Percentiles rank a stretch among this genome's conserved stretches.
These are phyloP conservation scores for Phytophthora lateralis DNA, from an alignment of 352 stramenopile genomes.

Conservation along the genomic window DNA sequence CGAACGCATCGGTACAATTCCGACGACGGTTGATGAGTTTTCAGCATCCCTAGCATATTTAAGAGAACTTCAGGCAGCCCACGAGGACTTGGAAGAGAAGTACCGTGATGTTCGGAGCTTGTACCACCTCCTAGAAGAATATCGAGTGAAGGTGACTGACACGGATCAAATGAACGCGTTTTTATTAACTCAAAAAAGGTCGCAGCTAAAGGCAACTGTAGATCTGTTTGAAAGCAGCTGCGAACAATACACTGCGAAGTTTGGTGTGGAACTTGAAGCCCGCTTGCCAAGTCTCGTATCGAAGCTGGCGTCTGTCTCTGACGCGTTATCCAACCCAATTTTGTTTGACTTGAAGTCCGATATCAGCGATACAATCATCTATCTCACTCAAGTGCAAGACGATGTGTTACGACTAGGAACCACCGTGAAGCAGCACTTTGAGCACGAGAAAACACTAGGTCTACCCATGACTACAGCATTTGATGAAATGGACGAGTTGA, in stretches of 20 bases:
- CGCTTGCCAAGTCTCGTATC: slow-evolving; percentile 49
- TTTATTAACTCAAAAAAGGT: slow-evolving; percentile 72
- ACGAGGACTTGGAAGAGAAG: slow-evolving; percentile 58
- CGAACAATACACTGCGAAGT: slow-evolving; percentile 79
- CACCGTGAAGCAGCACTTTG: slow-evolving; percentile 45
- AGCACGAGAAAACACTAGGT: slow-evolving; percentile 61
- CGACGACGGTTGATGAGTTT: slow-evolving; percentile 74
- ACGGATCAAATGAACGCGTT: slow-evolving; percentile 78
- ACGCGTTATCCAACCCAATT: slow-evolving; percentile 37
- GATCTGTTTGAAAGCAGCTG: slow-evolving; percentile 74
- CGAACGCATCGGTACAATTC: slow-evolving; percentile 75
- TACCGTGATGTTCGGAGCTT: slow-evolving; percentile 61
- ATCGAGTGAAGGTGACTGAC: slow-evolving; percentile 66
- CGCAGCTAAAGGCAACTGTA: slow-evolving; percentile 77
- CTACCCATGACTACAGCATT: slow-evolving; percentile 73
- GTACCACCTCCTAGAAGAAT: slow-evolving; percentile 75
- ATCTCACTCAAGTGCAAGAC: slow-evolving; percentile 44
- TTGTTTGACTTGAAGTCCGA: slow-evolving; percentile 61
- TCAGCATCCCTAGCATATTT: slow-evolving; percentile 63
- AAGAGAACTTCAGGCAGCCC: slow-evolving; percentile 50
- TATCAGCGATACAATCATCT: slow-evolving; percentile 51
- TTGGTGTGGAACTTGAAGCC: slow-evolving; percentile 70
- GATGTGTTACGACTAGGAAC: slow-evolving; percentile 30
- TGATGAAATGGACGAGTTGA: slow-evolving; percentile 77
- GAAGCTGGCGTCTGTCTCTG: slow-evolving; percentile 39